phyloP scores from a whole-genome alignment of 2,329 filamentous ascomycete genomes.

The Xylaria sp. region DNA sequence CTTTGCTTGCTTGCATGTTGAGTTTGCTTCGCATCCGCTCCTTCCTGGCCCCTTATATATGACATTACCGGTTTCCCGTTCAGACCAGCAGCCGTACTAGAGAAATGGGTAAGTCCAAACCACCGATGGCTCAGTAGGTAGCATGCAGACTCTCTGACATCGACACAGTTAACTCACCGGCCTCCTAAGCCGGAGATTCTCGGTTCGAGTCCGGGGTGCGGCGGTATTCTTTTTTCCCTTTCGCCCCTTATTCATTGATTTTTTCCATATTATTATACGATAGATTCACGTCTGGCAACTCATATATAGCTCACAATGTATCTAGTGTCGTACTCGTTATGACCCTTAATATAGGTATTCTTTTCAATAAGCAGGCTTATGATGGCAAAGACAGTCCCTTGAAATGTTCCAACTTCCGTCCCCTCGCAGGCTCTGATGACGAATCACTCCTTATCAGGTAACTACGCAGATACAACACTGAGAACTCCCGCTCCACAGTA shows the following conservation, averaged over 20 bases:
- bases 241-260: background rate
- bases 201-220: constrained; percentile 23
- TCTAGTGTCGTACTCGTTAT: no score
- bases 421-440: no score
- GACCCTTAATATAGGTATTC: no score
- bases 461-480: no score
- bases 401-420: no score
- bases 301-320: no score
- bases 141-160: constrained; percentile 4
- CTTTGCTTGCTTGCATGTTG: background rate
- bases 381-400: no score
- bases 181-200: constrained; percentile 25
- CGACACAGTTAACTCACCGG: constrained; percentile 21
- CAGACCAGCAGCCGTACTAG: constrained; percentile 16
- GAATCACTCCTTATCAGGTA: no score
- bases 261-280: background rate
- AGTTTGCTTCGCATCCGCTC: background rate
- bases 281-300: background rate
- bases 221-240: constrained; percentile 9
- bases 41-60: constrained; percentile 2
- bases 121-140: constrained; percentile 1
- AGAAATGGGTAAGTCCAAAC: constrained; percentile 19
- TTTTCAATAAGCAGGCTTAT: no score
- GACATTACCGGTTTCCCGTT: background rate
- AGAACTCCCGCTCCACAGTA: no score